Base-by-base conservation (phyloP, 2,329 filamentous ascomycete species). In the Paraphaeosphaeria sporulosa region DNA sequence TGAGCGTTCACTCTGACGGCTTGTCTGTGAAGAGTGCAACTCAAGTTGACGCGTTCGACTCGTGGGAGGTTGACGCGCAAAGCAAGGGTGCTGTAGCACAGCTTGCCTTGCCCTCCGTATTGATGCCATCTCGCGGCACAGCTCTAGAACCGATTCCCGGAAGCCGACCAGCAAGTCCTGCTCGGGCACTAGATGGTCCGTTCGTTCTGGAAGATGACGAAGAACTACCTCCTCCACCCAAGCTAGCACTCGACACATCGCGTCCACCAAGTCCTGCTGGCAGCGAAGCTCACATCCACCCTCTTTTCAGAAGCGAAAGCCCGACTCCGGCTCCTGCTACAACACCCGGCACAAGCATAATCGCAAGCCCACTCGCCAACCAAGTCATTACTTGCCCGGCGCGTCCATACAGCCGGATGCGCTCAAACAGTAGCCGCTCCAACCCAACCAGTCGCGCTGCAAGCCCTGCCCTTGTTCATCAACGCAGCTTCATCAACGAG, bases 301-400 rank as follows among this genome's bases (percentile, higher is more conserved):
- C 91, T 9, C 83, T 94, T 3, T 93, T 94, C 80, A 85, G 91
- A 60, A 89, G 88, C 6, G 89, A 92, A 71, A 90, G 87, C 43
- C 89, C 89, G 0, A 84, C 82, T 1, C 89, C 90, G 8, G 88
- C 90, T 1, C 86, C 90, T 0, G 78, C 86, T 6, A 69, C 70
- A 1, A 90, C 89, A 0, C 88, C 89, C 0, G 89, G 90, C 0
- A 94, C 91, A 0, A 83, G 89, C 17, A 89, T 94, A 51, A 81
- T 87, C 12, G 91, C 90, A 0, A 88, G 90, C 2, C 90, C 90
- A 0, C 85, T 88, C 43, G 88, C 88, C 3, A 90, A 87, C 4
- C 86, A 89, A 65, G 79, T 90, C 19, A 86, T 93, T 46, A 65
- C 75, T 12, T 76, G 71, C 32, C 72, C 76, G 19, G 50, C 73